These are phyloP conservation scores for Termitomyces sp. DNA, from an alignment of 768 basidiomycete genomes.

Conservation along the genomic window DNA sequence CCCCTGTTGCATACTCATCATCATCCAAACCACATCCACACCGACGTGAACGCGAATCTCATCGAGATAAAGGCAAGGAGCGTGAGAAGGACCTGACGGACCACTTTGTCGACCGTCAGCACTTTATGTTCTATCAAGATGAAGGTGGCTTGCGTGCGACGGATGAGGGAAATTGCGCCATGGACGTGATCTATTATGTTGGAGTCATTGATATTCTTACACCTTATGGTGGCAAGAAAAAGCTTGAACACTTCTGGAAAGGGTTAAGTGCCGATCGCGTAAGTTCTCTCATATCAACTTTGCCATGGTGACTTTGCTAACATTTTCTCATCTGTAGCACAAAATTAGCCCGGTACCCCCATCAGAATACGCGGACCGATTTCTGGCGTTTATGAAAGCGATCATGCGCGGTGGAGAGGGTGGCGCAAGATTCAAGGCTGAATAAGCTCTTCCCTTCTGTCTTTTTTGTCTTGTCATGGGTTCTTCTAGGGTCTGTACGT, in stretches of 20 bases:
- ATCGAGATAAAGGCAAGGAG: slow-evolving; percentile 46
- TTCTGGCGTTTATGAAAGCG: slow-evolving; percentile 83
- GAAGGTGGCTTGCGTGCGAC: slow-evolving; percentile 92
- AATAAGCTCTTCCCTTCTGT: slow-evolving; percentile 16
- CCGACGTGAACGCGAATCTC: slow-evolving; percentile 1
- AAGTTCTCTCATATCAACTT: slow-evolving; percentile 35
- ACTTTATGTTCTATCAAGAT: slow-evolving; percentile 95
- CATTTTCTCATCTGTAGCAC: slow-evolving; percentile 47
- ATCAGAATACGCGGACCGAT: slow-evolving; percentile 81
- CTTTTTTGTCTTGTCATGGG: not conserved
- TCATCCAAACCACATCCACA: not conserved
- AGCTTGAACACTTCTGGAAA: slow-evolving; percentile 89
- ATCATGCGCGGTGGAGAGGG: slow-evolving; percentile 82
- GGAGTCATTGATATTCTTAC: slow-evolving; percentile 98
- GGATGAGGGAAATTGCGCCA: slow-evolving; percentile 70
- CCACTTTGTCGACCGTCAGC: slow-evolving; percentile 53
- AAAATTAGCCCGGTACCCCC: slow-evolving; percentile 95
- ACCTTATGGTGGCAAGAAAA: slow-evolving; percentile 77
- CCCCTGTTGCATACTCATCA: not conserved
- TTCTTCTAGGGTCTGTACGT: not conserved
- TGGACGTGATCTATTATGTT: slow-evolving; percentile 86
- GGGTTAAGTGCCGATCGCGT: slow-evolving; percentile 84
- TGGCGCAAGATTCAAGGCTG: slow-evolving; percentile 40
- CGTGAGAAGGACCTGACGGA: slow-evolving; percentile 38
- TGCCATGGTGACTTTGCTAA: slow-evolving; percentile 4